phyloP scores from a whole-genome alignment of 768 basidiomycete species.

The Leccinum arenicola region DNA sequence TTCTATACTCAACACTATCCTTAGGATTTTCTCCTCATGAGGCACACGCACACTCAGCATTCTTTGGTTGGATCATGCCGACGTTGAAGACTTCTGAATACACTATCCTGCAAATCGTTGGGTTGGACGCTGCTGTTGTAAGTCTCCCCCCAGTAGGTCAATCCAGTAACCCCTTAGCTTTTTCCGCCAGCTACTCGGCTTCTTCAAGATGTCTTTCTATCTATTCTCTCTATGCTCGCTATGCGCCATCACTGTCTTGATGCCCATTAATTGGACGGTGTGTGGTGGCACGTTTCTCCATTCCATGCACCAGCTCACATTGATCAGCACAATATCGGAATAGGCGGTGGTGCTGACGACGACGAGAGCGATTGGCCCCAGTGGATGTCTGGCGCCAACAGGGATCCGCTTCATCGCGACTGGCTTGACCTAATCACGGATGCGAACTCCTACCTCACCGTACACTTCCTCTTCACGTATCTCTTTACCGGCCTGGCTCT shows the following conservation, averaged over 20 bases:
- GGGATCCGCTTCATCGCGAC: conserved; percentile 41
- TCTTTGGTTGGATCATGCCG: conserved; percentile 96
- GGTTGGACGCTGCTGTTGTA: conserved; percentile 94
- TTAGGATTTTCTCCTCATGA: conserved; percentile 92
- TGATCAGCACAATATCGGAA: conserved; percentile 66
- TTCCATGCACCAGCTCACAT: conserved; percentile 1
- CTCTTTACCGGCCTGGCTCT: conserved; percentile 87
- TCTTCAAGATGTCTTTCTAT: conserved; percentile 94
- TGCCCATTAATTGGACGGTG: conserved; percentile 94
- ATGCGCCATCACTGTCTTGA: conserved; percentile 79
- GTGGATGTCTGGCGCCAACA: conserved; percentile 22
- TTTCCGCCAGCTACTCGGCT: conserved; percentile 74
- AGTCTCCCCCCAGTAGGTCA: conserved; percentile 30
- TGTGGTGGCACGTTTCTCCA: conserved; percentile 21
- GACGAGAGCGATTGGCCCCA: conserved; percentile 49
- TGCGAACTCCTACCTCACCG: conserved; percentile 82
- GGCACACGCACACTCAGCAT: conserved; percentile 79
- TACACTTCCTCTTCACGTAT: conserved; percentile 92
- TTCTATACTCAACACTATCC: conserved; percentile 1
- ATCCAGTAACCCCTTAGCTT: not conserved
- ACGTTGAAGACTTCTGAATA: conserved; percentile 90
- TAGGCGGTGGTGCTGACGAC: conserved; percentile 48
- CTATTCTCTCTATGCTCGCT: conserved; percentile 85
- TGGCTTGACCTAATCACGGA: conserved; percentile 91
- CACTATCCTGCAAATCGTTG: conserved; percentile 92